Evolutionary conservation across 2,329 filamentous ascomycete genomes (phyloP), one percentile per base, ranked within the genome.

Genomic region (Sclerotinia sclerotiorum): DNA sequence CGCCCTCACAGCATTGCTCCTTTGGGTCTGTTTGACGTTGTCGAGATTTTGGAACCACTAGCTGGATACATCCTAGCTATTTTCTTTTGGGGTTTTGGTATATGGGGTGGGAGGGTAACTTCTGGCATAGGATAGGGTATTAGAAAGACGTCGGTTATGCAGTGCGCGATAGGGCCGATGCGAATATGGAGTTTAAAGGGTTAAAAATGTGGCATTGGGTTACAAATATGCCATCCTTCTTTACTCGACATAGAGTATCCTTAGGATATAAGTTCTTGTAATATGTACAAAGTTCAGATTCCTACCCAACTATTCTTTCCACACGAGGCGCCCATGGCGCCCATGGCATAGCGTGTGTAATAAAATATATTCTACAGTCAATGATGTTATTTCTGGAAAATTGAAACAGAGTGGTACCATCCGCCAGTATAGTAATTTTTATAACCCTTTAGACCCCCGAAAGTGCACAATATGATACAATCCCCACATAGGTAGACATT

Each of bases 91-190:
- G 62, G 65, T 67, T 67, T 32, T 15, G 65, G 65, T 61, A 42
- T 52, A 49, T 32, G 32, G 55, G 56, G 32, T 67, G 35, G 65
- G 48, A 7, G 19, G 49, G n/a, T 62, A n/a, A 60, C 13, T 60
- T 60, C 42, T 51, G 51, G 52, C 39, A 65, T 60, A 65, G 35
- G 39, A 65, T 60, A 65, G 27, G 32, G 56, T 51, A 51, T 52
- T 69, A 66, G 54, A 68, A 72, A 69, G 70, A 69, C 69, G 58
- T 72, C 71, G 72, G 73, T 70, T 71, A 74, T 72, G 72, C 73
- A 74, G 73, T 69, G 73, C 73, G 73, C 72, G 65, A 52, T 65
- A 70, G 70, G 56, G 64, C 67, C 72, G 72, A 71, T 55, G 63
- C 65, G 52, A 55, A 35, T 46, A 52, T 39, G 70, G 70, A 68